These are phyloP conservation scores for Licmophora abbreviata DNA, from an alignment of 108 stramenopile species.

Conservation along the genomic window DNA sequence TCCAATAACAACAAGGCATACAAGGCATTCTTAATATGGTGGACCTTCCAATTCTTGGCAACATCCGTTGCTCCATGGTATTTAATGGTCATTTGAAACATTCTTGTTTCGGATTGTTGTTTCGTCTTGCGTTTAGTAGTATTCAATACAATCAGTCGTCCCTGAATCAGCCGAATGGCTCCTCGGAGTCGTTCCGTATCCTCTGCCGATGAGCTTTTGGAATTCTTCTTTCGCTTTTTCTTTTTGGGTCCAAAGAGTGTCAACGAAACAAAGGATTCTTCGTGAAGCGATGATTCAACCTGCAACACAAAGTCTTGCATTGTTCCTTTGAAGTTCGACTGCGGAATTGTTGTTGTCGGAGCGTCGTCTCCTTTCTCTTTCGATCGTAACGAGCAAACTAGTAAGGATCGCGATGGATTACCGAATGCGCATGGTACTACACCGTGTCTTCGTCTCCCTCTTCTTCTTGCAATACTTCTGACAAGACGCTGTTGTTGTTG, in stretches of 20 bases:
- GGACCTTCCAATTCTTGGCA: constrained; percentile 48
- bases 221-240: constrained; percentile 6
- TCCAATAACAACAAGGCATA: not conserved
- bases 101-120: not conserved
- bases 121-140: constrained; percentile 1
- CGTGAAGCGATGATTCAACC: constrained; percentile 9
- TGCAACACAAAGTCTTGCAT: constrained; percentile 13
- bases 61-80: constrained; percentile 79
- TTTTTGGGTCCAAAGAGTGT: constrained; percentile 19
- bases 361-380: not conserved
- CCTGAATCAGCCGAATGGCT: constrained; percentile 31
- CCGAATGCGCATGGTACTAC: too few species aligned
- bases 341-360: not conserved
- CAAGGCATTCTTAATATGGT: not conserved
- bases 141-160: constrained; percentile 20
- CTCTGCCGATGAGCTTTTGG: too few species aligned
- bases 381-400: not conserved
- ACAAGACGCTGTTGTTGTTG: too few species aligned
- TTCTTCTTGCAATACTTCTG: not conserved
- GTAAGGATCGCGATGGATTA: not conserved
- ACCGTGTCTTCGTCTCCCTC: too few species aligned
- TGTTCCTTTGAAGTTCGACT: too few species aligned
- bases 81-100: constrained; percentile 62
- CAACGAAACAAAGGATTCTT: constrained; percentile 24
- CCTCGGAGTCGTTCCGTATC: constrained; percentile 22